Evolutionary conservation across 768 basidiomycete species (phyloP), one percentile per base, ranked within the genome.

Genomic region (Cystofilobasidium macerans): DNA sequence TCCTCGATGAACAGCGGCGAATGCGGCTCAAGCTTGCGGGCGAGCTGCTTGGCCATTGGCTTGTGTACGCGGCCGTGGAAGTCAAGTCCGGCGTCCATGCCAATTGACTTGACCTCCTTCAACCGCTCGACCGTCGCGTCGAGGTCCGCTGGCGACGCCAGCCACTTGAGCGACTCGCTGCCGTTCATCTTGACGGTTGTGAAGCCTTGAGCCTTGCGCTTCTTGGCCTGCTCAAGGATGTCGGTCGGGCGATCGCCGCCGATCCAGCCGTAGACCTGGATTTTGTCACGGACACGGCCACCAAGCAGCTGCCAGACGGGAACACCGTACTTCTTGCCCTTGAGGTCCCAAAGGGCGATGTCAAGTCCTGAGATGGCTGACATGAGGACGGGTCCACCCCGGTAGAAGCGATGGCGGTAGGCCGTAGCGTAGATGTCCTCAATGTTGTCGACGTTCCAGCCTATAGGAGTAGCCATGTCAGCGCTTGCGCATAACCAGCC

Each of bases 121-220:
- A 86, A 79, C 12, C 84, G 81, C 18, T 78, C 73, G 20, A 83
- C 80, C 0, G 81, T 80, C 8, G 79, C 81, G 4, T 80, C 75
- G 0, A 87, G 76, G 22, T 79, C 75, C 12, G 73, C 72, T 0
- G 85, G 84, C 0, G 82, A 85, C 70, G 85, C 85, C 16, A 86
- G 79, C 84, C 84, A 84, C 7, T 75, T 80, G 1, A 83, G 72
- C 54, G 67, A 71, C 62, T 74, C 74, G 38, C 71, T 71, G 3
- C 79, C 85, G 71, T 86, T 86, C 85, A 86, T 86, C 77, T 87
- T 86, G 33, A 86, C 84, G 1, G 82, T 83, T 0, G 81, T 82
- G 73, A 87, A 86, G 2, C 85, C 84, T 72, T 86, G 82, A 14
- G 75, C 77, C 69, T 83, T 84, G 6, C 85, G 78, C 26, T 74